Conservation (phyloP, 805 yeast genomes). For the Dipodascus geniculatus region DNA sequence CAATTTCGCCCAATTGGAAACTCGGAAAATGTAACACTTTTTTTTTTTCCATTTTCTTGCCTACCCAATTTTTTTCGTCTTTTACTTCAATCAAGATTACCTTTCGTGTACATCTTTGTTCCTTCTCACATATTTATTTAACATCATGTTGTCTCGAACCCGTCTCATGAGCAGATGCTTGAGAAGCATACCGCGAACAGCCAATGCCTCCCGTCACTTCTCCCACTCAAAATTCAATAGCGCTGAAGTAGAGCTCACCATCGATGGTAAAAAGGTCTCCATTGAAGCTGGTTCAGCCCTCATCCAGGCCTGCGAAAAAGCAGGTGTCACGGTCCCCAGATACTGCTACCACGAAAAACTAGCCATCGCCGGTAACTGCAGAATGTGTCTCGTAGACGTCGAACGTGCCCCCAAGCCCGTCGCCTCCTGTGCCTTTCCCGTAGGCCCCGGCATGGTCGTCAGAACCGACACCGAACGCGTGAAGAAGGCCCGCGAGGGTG, state of each 20-base stretch:
- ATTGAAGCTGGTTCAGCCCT: slow-evolving; percentile 82
- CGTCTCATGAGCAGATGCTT: neutral
- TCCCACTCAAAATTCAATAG: slow-evolving; percentile 24
- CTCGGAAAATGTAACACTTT: slow-evolving; percentile 1
- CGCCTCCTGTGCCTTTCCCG: slow-evolving; percentile 89
- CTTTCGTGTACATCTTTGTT: neutral
- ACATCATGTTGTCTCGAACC: neutral
- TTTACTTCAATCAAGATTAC: neutral
- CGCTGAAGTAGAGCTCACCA: slow-evolving; percentile 45
- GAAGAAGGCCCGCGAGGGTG: slow-evolving; percentile 77
- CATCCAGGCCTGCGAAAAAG: slow-evolving; percentile 85
- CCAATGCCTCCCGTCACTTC: slow-evolving; percentile 18
- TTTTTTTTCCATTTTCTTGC: neutral
- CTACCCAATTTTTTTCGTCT: neutral
- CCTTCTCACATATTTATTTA: neutral
- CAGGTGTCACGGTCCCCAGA: slow-evolving; percentile 79
- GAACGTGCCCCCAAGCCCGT: slow-evolving; percentile 83
- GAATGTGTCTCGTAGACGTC: slow-evolving; percentile 86
- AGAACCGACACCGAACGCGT: slow-evolving; percentile 69
- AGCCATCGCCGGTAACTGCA: slow-evolving; percentile 85
- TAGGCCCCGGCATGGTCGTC: slow-evolving; percentile 80
- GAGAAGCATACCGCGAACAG: neutral
- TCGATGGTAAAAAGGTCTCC: slow-evolving; percentile 61
- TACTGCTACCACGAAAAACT: slow-evolving; percentile 87
- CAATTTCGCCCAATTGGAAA: neutral